These are phyloP conservation scores for Pistacia vera DNA, from an alignment of 345 rosid genomes.

Conservation along the genomic window DNA sequence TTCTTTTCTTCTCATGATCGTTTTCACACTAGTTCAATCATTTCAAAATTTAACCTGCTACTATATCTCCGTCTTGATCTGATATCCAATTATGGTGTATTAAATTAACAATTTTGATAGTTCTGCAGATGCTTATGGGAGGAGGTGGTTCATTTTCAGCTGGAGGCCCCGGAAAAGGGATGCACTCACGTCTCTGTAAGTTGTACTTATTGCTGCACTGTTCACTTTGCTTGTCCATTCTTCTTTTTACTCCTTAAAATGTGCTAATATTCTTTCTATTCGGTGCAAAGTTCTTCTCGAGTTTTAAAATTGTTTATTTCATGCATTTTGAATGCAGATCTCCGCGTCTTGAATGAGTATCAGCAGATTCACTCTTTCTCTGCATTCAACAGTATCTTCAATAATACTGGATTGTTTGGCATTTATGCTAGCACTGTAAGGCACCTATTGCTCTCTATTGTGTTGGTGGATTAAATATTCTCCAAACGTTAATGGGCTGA, in stretches of 20 bases:
- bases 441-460: not conserved
- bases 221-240: not conserved
- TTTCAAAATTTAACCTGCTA: not conserved
- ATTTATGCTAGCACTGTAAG: constrained; percentile 76
- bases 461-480: not conserved
- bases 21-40: not conserved
- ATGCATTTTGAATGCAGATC: constrained; percentile 48
- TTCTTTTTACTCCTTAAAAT: constrained; percentile 3
- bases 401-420: constrained; percentile 70
- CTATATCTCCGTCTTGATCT: not conserved
- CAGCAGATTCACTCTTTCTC: constrained; percentile 67
- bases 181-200: constrained; percentile 95
- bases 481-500: not conserved
- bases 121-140: constrained; percentile 84
- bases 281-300: not conserved
- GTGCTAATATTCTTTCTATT: not conserved
- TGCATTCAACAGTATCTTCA: constrained; percentile 76
- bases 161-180: constrained; percentile 98
- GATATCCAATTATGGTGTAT: not conserved
- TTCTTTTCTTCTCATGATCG: not conserved
- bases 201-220: constrained; percentile 11
- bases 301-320: constrained; percentile 3
- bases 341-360: constrained; percentile 53
- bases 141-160: constrained; percentile 99
- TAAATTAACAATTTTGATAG: constrained; percentile 1